Base-by-base conservation (phyloP, 371 early-diverging fungal species). In the Entomophthora muscae region DNA sequence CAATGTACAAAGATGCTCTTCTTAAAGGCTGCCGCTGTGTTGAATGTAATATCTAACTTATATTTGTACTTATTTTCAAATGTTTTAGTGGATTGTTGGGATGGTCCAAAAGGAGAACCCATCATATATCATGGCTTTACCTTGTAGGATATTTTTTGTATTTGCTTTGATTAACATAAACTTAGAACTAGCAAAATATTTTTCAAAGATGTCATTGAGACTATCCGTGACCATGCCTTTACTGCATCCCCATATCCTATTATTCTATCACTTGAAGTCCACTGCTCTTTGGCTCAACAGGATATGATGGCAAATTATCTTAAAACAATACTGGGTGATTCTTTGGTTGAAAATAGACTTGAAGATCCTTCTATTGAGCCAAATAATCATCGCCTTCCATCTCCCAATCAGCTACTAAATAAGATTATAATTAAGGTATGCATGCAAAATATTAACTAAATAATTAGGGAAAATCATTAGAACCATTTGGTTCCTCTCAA, bases 51-150 rank as follows among this genome's bases (percentile, higher is more conserved):
- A n/a, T n/a, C n/a, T n/a, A n/a, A n/a, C n/a, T n/a, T 71, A 61
- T 63, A 62, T 13, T 32, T n/a, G n/a, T n/a, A n/a, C n/a, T n/a
- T n/a, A n/a, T n/a, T n/a, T n/a, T n/a, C n/a, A n/a, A n/a, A n/a
- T n/a, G n/a, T n/a, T 63, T 30, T 71, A 85, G 85, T 90, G 63
- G 91, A 91, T 70, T 88, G 87, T 67, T 91, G 89, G 83, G 91
- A 91, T 71, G 91, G 92, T 0, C 72, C 83, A 2, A 76, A 79
- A 61, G 85, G 83, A 24, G 75, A 80, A 58, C 90, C 91, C 1
- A 65, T 87, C 3, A 80, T 90, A 22, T 86, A 82, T 63, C 92
- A 92, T 66, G 90, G 90, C 1, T 73, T 77, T 58, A 88, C 91
- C 0, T 66, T 86, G 83, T 85, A 75, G 73, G 78, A 68, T 3